Evolutionary conservation across 768 basidiomycete species (phyloP).

Genomic region (Boletus subcaerulescens): DNA sequence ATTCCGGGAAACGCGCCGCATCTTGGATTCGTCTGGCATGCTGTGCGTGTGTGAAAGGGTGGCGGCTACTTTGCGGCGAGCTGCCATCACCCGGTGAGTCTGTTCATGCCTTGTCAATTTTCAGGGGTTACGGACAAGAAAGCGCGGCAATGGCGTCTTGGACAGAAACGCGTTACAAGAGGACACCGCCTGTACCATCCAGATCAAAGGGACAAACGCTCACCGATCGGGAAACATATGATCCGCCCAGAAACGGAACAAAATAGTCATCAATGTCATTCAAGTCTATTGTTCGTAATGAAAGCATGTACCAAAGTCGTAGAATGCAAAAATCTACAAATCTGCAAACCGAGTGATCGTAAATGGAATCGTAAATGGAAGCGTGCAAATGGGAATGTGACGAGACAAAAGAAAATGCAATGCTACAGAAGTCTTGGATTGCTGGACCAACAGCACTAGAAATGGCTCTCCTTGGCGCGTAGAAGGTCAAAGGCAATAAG

Average conservation of each 20-base stretch:
- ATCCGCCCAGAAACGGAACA: constrained; percentile 13
- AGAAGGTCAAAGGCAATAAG: constrained; percentile 38
- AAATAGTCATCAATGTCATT: constrained; percentile 26
- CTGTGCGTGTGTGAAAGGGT: too few species aligned
- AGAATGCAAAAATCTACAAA: constrained; percentile 33
- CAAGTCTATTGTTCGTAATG: constrained; percentile 22
- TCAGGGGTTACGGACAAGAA: too few species aligned
- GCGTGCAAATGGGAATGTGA: constrained; percentile 14
- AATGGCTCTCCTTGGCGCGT: constrained; percentile 34
- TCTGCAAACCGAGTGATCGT: constrained; percentile 22
- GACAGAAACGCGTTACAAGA: background rate
- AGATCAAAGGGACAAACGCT: background rate
- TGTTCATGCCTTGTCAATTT: too few species aligned
- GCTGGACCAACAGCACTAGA: constrained; percentile 29
- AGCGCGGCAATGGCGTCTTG: too few species aligned
- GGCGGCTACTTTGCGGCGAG: too few species aligned
- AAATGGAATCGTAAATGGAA: constrained; percentile 9
- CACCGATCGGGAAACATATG: constrained; percentile 10
- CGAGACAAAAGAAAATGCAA: constrained; percentile 24
- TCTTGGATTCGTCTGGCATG: background rate
- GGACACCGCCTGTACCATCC: background rate
- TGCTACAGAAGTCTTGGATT: constrained; percentile 34
- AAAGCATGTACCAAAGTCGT: constrained; percentile 23
- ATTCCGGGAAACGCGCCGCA: background rate
- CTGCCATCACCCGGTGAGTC: too few species aligned